Evolutionary conservation across 768 basidiomycete genomes (phyloP), one percentile per base, ranked within the genome.

Genomic region (Tricholoma bakamatsutake): DNA sequence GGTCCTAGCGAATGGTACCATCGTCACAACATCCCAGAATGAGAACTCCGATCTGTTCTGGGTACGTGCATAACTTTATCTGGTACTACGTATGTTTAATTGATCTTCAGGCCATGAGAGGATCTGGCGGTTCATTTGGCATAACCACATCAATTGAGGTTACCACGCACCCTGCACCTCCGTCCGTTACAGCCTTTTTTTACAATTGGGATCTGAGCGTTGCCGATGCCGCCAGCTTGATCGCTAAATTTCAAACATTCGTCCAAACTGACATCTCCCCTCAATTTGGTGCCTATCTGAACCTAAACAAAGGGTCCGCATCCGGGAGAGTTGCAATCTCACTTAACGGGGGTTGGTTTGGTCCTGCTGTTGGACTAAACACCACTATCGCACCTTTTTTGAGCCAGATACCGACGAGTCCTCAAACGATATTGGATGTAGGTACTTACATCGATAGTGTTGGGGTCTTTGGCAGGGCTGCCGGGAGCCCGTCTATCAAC

Each of bases 181-280:
- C 55, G 17, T 58, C 58, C 4, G 50, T 61, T 0, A 64, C 61
- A 1, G 57, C 61, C 21, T 64, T 58, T 33, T 54, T 66, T 39
- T 76, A 76, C 51, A 48, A 55, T 1, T 80, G 76, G 76, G 62
- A 69, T 47, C 59, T 77, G 28, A 59, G 66, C 40, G 61, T 65
- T 1, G 40, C 65, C 0, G 59, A 61, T 1, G 74, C 75, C 0
- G 66, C 72, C 3, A 62, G 64, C 6, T 69, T 66, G 0, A 60
- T 76, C 15, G 58, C 63, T 5, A 59, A 68, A 0, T 73, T 71
- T 59, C 73, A 79, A 52, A 57, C 63, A 2, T 77, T 71, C 45
- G 67, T 66, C 13, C 59, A 68, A 42, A 62, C 65, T 15, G 59
- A 66, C 53, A 68, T 73, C 33, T 68, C 76, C 1, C 54, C 67